A percentile compares a stretch with the other conserved stretches of the same genome.
These are phyloP conservation scores for Solanum gracilifrons DNA, from an alignment of 257 asterid genomes.

Conservation along the genomic window DNA sequence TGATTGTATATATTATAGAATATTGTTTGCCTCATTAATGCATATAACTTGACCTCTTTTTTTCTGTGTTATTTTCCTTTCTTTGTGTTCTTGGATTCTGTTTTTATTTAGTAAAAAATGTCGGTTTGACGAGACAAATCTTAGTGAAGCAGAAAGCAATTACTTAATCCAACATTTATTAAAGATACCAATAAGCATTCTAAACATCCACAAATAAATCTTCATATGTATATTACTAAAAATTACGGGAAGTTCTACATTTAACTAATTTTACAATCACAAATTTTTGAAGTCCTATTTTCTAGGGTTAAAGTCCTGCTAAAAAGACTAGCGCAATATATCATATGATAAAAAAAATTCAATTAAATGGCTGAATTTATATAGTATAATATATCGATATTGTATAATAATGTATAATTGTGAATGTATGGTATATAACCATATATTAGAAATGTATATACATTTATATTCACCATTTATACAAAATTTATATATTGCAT, in stretches of 20 bases:
- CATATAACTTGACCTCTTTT: not conserved
- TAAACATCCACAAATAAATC: not conserved
- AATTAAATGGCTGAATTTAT: too few relatives aligned
- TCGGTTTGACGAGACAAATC: not conserved
- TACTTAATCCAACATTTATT: too few relatives aligned
- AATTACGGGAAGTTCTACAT: too few relatives aligned
- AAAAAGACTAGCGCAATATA: not conserved
- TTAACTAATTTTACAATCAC: not conserved
- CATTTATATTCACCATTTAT: not conserved
- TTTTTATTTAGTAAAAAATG: not conserved
- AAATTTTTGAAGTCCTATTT: not conserved
- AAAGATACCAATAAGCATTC: too few relatives aligned
- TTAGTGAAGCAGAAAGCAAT: not conserved
- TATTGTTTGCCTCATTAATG: not conserved
- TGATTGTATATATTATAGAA: too few relatives aligned
- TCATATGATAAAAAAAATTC: too few relatives aligned
- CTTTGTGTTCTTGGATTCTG: not conserved
- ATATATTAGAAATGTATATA: too few relatives aligned
- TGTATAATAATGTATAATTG: not conserved
- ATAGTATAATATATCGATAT: not conserved
- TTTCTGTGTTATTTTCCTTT: not conserved
- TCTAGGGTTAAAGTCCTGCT: not conserved
- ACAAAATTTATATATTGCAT: too few relatives aligned
- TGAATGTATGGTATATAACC: not conserved
- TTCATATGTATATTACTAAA: too few relatives aligned